A percentile compares a stretch with the other conserved stretches of the same genome.
phyloP scores from a whole-genome alignment of 768 basidiomycete genomes.

The Rhizopogon roseolus region DNA sequence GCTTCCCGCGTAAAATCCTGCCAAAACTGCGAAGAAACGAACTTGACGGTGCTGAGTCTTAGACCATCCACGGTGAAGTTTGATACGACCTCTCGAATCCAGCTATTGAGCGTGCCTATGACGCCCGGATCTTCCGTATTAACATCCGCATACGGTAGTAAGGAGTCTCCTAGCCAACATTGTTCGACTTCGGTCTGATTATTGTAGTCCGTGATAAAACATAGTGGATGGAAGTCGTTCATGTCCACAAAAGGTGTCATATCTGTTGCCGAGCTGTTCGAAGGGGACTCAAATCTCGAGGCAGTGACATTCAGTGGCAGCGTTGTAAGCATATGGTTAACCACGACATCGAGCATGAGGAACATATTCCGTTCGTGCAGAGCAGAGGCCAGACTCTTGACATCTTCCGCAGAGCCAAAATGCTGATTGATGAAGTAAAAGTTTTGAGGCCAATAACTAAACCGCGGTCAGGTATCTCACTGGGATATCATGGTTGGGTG shows the following conservation, averaged over 20 bases:
- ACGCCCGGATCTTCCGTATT: constrained; percentile 48
- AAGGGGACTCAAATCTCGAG: constrained; percentile 11
- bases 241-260: constrained; percentile 28
- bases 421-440: constrained; percentile 44
- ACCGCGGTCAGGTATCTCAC: background rate
- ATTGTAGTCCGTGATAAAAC: constrained; percentile 37
- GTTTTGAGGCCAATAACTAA: constrained; percentile 48
- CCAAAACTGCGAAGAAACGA: constrained; percentile 53
- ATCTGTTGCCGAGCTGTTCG: constrained; percentile 11
- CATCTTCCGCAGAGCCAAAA: constrained; percentile 49
- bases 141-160: constrained; percentile 51
- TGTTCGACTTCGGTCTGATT: constrained; percentile 48
- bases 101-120: constrained; percentile 37
- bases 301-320: constrained; percentile 20
- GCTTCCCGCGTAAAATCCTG: constrained; percentile 41
- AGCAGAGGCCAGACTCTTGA: constrained; percentile 41
- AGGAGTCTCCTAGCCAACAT: constrained; percentile 56
- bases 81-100: constrained; percentile 42
- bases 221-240: constrained; percentile 34
- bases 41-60: constrained; percentile 58
- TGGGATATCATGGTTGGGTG: background rate
- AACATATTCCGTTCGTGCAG: constrained; percentile 51
- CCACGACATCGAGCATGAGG: constrained; percentile 59
- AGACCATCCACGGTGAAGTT: constrained; percentile 51
- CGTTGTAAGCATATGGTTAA: constrained; percentile 53